These are phyloP conservation scores for Aulographum hederae DNA, from an alignment of 2,329 filamentous ascomycete species.

Conservation along the genomic window DNA sequence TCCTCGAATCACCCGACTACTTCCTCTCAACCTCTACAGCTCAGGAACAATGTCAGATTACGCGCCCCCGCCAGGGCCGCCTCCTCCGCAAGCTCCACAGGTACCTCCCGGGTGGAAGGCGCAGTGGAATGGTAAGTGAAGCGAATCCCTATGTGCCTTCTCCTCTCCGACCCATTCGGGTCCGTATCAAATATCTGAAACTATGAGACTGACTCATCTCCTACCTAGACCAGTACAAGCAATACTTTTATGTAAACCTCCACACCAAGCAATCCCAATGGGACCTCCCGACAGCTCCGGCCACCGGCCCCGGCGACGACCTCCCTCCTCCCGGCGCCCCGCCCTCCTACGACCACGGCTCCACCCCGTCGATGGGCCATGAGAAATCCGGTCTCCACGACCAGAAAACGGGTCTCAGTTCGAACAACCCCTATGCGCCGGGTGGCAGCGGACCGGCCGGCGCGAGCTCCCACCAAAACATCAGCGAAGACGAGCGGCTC, in stretches of 20 bases:
- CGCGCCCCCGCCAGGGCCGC: too few species aligned
- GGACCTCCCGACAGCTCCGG: conserved; percentile 61
- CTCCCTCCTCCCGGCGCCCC: conserved; percentile 44
- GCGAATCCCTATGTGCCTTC: not conserved
- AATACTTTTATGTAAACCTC: conserved; percentile 89
- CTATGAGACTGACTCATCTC: not conserved
- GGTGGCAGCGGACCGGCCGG: conserved; percentile 4
- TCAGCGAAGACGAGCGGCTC: conserved; percentile 52
- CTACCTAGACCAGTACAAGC: conserved; percentile 51
- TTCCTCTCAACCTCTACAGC: too few species aligned
- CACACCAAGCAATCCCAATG: conserved; percentile 81
- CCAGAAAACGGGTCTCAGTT: conserved; percentile 21
- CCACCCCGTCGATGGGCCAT: conserved; percentile 23
- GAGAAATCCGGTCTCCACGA: conserved; percentile 24
- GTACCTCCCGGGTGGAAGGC: not conserved
- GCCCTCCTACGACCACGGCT: conserved; percentile 42
- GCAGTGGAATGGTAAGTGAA: not conserved
- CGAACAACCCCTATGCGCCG: conserved; percentile 55
- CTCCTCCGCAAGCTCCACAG: too few species aligned
- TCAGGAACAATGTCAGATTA: too few species aligned
- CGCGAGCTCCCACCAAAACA: conserved; percentile 8
- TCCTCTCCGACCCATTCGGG: not conserved
- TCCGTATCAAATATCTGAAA: not conserved
- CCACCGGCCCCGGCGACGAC: conserved; percentile 30
- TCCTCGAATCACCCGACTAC: too few species aligned